phyloP scores from a whole-genome alignment of 2,329 filamentous ascomycete genomes.

The Raffaelea arxii region DNA sequence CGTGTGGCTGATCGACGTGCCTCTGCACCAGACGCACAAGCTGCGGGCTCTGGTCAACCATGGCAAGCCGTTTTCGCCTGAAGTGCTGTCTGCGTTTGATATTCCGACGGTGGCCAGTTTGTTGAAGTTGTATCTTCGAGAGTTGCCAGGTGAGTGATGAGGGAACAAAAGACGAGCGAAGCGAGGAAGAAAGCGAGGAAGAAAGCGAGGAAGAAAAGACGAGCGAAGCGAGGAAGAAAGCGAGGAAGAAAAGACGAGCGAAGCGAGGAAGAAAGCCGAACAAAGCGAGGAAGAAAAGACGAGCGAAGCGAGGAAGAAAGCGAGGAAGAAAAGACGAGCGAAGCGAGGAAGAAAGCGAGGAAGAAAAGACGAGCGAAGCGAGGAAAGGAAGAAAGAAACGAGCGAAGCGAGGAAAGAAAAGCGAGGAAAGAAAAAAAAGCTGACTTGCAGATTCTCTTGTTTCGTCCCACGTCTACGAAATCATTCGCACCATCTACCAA shows the following conservation, averaged over 20 bases:
- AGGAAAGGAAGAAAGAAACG: background rate
- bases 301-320: background rate
- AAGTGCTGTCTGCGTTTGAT: constrained; percentile 78
- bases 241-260: background rate
- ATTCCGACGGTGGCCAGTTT: constrained; percentile 89
- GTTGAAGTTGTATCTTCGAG: constrained; percentile 87
- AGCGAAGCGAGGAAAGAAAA: no score
- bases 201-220: no score
- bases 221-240: background rate
- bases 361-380: background rate
- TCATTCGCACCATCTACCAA: constrained; percentile 92
- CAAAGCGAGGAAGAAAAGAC: background rate
- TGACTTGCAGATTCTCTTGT: constrained; percentile 73
- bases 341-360: background rate
- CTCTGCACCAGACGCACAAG: constrained; percentile 73
- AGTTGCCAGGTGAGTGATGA: constrained; percentile 69
- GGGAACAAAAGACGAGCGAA: no score
- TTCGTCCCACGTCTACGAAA: constrained; percentile 96
- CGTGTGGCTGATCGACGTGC: constrained; percentile 92
- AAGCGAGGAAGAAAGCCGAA: no score
- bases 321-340: no score
- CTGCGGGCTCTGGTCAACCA: constrained; percentile 78
- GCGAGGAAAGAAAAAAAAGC: background rate
- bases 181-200: background rate
- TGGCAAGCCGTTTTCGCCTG: constrained; percentile 66